A percentile compares a stretch with the other conserved stretches of the same genome.
These are phyloP conservation scores for Starmerella khaoyaiensis DNA, from an alignment of 805 yeast genomes.

Conservation along the genomic window DNA sequence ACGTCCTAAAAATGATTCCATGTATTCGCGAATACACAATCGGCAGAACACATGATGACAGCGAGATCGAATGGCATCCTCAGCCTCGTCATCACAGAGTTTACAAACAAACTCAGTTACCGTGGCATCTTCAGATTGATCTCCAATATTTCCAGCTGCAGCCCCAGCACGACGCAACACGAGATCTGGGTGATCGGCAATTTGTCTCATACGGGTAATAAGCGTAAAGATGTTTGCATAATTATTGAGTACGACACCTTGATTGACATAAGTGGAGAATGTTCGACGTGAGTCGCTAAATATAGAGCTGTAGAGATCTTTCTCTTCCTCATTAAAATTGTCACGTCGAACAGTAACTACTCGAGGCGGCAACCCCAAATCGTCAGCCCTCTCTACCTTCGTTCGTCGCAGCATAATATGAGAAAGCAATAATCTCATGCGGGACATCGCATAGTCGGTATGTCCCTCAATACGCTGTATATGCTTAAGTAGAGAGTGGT, in stretches of 20 bases:
- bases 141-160: constrained; percentile 11
- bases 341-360: constrained; percentile 81
- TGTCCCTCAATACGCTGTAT: constrained; percentile 76
- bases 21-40: constrained; percentile 79
- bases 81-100: constrained; percentile 94
- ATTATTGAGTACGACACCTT: constrained; percentile 91
- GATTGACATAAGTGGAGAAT: constrained; percentile 85
- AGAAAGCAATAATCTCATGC: constrained; percentile 58
- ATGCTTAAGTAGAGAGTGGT: constrained; percentile 88
- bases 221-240: constrained; percentile 94
- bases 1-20: constrained; percentile 56
- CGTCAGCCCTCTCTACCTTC: constrained; percentile 92
- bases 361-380: constrained; percentile 92
- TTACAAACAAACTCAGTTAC: constrained; percentile 67
- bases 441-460: constrained; percentile 62
- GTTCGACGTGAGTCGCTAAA: constrained; percentile 78
- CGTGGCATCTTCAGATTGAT: constrained; percentile 15
- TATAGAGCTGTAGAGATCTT: constrained; percentile 76
- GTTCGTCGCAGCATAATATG: constrained; percentile 90
- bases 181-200: constrained; percentile 96
- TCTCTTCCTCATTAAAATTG: constrained; percentile 85
- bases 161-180: constrained; percentile 48
- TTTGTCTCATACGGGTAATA: constrained; percentile 92
- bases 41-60: constrained; percentile 93
- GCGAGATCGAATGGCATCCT: constrained; percentile 87